Evolutionary conservation across 2,329 filamentous ascomycete genomes (phyloP).

Genomic region (Westerdykella aurantiaca): DNA sequence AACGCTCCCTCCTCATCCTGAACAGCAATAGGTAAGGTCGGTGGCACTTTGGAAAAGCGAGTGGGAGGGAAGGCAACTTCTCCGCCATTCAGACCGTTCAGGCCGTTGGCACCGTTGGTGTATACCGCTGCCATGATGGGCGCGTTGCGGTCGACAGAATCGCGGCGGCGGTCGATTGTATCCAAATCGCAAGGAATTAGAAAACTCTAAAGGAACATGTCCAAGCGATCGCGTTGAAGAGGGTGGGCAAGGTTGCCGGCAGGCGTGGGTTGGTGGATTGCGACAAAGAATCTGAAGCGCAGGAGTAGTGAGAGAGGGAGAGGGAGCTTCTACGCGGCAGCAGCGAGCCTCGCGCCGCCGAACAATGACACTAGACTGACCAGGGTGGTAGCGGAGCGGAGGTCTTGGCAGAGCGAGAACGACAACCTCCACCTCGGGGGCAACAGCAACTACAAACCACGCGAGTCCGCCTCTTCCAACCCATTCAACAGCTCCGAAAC

Average conservation of each 20-base stretch:
- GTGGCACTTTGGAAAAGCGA: constrained; percentile 58
- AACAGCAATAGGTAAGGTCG: constrained; percentile 59
- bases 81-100: constrained; percentile 45
- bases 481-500: not conserved
- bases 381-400: constrained; percentile 8
- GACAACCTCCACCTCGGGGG: not conserved
- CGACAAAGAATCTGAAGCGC: constrained; percentile 9
- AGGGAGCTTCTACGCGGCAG: too few species aligned
- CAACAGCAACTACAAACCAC: not conserved
- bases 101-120: constrained; percentile 35
- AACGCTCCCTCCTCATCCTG: constrained; percentile 55
- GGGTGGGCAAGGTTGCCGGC: too few species aligned
- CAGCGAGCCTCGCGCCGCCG: too few species aligned
- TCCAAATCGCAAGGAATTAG: too few species aligned
- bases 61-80: constrained; percentile 32
- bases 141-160: not conserved
- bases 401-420: constrained; percentile 10
- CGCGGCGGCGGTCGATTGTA: not conserved
- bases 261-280: not conserved
- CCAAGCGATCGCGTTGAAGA: constrained; percentile 1
- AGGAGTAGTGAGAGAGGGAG: constrained; percentile 1
- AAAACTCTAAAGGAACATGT: constrained; percentile 7
- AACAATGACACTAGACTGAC: not conserved
- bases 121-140: constrained; percentile 47
- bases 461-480: not conserved